These are phyloP conservation scores for Gossypium aridum DNA, from an alignment of 441 rosid genomes.

Conservation along the genomic window DNA sequence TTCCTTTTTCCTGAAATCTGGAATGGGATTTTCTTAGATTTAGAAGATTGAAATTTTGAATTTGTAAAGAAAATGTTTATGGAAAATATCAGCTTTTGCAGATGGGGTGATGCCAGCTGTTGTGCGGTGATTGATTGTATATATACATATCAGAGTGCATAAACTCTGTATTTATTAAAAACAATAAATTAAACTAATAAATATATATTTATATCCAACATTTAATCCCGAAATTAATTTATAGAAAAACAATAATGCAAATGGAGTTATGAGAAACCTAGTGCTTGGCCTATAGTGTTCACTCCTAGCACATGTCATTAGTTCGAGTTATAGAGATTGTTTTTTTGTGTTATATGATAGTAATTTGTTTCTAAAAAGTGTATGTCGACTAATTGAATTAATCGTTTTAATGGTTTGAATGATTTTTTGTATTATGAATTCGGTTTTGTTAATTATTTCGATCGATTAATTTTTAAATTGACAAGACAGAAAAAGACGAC, in stretches of 20 bases:
- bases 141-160: neutral
- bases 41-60: neutral
- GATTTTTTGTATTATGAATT: too few species aligned
- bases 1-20: neutral
- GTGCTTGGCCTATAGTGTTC: too few species aligned
- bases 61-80: neutral
- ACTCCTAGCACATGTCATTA: too few species aligned
- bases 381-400: too few species aligned
- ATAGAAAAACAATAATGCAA: too few species aligned
- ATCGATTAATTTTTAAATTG: too few species aligned
- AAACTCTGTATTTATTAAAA: neutral
- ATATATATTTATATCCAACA: neutral
- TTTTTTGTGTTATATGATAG: too few species aligned
- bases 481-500: rapidly evolving
- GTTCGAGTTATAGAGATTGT: too few species aligned
- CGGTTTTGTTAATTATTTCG: too few species aligned
- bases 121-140: neutral
- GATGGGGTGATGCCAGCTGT: neutral
- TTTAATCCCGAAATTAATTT: neutral
- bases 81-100: neutral
- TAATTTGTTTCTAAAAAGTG: too few species aligned
- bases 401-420: too few species aligned
- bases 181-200: neutral
- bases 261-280: too few species aligned
- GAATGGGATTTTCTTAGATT: neutral